Conservation (phyloP, 192 early-diverging fungal genomes). For the Backusella luteola region DNA sequence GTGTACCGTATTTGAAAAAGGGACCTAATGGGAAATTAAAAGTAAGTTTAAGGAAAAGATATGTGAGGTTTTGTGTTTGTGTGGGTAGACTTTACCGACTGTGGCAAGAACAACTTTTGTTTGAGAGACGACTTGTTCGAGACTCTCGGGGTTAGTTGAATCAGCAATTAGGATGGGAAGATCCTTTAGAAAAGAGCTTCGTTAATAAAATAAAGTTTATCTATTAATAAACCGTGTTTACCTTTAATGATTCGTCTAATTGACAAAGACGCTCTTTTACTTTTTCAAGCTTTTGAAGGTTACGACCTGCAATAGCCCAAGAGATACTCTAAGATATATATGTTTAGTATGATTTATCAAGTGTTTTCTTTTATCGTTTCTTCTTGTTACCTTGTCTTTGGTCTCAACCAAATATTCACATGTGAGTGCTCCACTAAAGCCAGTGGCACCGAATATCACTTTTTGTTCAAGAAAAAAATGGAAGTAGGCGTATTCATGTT, state of each 20-base stretch:
- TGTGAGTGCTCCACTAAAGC: slow-evolving; percentile 76
- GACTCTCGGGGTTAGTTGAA: slow-evolving; percentile 49
- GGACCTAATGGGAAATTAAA: slow-evolving; percentile 41
- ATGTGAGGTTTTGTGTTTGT: not conserved
- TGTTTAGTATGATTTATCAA: not conserved
- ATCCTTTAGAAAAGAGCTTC: slow-evolving; percentile 14
- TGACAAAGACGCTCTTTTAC: slow-evolving; percentile 49
- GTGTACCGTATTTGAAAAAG: slow-evolving; percentile 66
- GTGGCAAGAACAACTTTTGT: slow-evolving; percentile 76
- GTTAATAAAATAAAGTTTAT: not conserved
- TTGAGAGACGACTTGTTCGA: slow-evolving; percentile 58
- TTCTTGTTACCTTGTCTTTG: slow-evolving; percentile 8
- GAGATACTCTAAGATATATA: slow-evolving; percentile 38
- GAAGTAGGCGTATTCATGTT: not conserved
- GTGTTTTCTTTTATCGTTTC: not conserved
- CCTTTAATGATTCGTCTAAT: slow-evolving; percentile 46
- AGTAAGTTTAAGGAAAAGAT: not conserved
- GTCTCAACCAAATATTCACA: slow-evolving; percentile 56
- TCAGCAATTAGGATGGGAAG: slow-evolving; percentile 72
- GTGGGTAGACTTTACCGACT: slow-evolving; percentile 51
- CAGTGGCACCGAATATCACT: slow-evolving; percentile 73
- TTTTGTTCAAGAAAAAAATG: not conserved
- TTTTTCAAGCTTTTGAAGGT: slow-evolving; percentile 59
- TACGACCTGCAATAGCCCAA: slow-evolving; percentile 82
- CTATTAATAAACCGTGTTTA: slow-evolving; percentile 6